These are phyloP conservation scores for Phylloporus sp. DNA, from an alignment of 768 basidiomycete species.

Conservation along the genomic window DNA sequence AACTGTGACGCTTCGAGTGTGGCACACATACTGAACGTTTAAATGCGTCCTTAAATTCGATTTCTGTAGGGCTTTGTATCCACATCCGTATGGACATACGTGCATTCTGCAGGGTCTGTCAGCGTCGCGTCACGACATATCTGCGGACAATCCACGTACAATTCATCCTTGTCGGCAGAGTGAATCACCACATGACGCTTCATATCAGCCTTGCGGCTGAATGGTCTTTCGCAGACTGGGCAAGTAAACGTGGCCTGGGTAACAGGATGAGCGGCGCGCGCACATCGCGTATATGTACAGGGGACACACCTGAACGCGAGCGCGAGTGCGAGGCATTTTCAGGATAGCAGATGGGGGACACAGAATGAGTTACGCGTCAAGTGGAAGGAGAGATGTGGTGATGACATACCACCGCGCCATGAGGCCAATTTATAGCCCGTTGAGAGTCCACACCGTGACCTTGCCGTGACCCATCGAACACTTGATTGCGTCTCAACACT, in stretches of 20 bases:
- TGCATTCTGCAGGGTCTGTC: constrained; percentile 21
- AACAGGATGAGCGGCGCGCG: not conserved
- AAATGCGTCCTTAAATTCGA: constrained; percentile 27
- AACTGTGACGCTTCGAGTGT: not conserved
- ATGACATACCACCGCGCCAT: constrained; percentile 3
- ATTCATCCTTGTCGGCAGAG: constrained; percentile 14
- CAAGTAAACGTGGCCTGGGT: constrained; percentile 13
- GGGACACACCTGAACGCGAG: not conserved
- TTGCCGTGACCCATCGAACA: too few species aligned
- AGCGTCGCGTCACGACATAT: not conserved
- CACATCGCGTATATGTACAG: not conserved
- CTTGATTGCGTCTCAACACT: constrained; percentile 26
- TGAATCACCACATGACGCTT: constrained; percentile 27
- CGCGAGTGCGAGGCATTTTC: not conserved
- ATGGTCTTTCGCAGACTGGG: constrained; percentile 4
- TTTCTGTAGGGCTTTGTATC: constrained; percentile 22
- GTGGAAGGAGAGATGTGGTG: not conserved
- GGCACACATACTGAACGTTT: constrained; percentile 28
- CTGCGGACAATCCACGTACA: constrained; percentile 14
- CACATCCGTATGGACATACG: constrained; percentile 22
- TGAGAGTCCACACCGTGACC: constrained; percentile 12
- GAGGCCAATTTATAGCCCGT: constrained; percentile 17
- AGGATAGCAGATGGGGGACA: not conserved
- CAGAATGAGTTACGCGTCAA: not conserved
- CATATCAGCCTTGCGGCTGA: constrained; percentile 27